Percentiles rank a stretch among this genome's conserved stretches.
Conservation (phyloP, 768 basidiomycete species). For the Cubamyces lactineus region DNA sequence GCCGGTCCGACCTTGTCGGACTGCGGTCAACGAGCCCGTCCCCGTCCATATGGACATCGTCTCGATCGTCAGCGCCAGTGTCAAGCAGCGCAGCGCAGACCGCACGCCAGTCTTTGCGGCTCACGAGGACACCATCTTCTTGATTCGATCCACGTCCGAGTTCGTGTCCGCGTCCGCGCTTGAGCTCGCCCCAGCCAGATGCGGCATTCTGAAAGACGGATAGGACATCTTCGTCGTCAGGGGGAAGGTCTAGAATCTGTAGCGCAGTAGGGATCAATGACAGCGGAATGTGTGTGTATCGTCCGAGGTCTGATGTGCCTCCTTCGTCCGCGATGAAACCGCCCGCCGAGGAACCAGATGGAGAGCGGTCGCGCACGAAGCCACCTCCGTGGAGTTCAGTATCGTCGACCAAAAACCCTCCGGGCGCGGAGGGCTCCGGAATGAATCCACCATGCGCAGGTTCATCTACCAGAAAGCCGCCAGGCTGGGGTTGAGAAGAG, state of each 20-base stretch:
- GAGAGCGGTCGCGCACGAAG: conserved; percentile 11
- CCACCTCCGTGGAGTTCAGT: conserved; percentile 13
- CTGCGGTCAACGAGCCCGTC: conserved; percentile 30
- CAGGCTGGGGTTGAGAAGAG: conserved; percentile 2
- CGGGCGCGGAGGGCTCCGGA: conserved; percentile 24
- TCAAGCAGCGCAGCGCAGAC: conserved; percentile 75
- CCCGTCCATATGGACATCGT: conserved; percentile 34
- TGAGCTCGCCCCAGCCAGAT: conserved; percentile 57
- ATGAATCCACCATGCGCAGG: conserved; percentile 22
- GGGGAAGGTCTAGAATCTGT: conserved; percentile 58
- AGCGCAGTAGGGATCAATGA: conserved; percentile 64
- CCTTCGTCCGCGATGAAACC: conserved; percentile 37
- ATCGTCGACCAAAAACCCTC: conserved; percentile 36
- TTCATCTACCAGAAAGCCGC: conserved; percentile 25
- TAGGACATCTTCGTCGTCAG: conserved; percentile 70
- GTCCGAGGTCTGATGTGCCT: conserved; percentile 17
- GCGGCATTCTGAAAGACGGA: conserved; percentile 77
- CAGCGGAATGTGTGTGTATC: conserved; percentile 49
- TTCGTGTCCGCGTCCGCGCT: conserved; percentile 17
- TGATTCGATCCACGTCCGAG: conserved; percentile 17
- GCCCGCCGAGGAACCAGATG: conserved; percentile 25
- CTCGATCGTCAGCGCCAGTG: conserved; percentile 31
- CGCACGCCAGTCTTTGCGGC: conserved; percentile 74
- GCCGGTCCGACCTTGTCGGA: conserved; percentile 28
- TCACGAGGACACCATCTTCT: conserved; percentile 45